Percentiles rank a stretch among this genome's conserved stretches.
phyloP scores from a whole-genome alignment of 2,329 filamentous ascomycete species.

The Xylaria polymorpha region DNA sequence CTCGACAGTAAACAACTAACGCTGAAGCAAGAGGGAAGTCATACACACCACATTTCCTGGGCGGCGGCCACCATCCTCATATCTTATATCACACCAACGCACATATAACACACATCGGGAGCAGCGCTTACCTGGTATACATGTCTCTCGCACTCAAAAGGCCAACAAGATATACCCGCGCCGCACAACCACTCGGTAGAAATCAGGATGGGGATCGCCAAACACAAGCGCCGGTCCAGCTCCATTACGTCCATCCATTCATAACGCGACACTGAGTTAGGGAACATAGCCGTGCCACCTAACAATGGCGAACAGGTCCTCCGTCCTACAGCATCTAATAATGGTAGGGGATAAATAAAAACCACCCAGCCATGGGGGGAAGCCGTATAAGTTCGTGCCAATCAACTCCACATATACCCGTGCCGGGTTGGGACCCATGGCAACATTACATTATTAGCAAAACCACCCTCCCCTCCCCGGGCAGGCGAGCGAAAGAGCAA shows the following conservation, averaged over 20 bases:
- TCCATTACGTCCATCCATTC: slow-evolving; percentile 12
- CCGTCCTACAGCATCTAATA: slow-evolving; percentile 32
- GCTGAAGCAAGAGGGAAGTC: slow-evolving; percentile 10
- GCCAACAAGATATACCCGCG: neutral
- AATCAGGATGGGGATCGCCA: slow-evolving; percentile 4
- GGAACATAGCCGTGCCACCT: slow-evolving; percentile 15
- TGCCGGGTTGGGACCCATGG: neutral
- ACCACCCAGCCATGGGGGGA: neutral
- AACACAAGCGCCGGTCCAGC: slow-evolving; percentile 10
- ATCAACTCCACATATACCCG: slow-evolving; percentile 30
- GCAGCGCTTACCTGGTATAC: neutral
- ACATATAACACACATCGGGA: neutral
- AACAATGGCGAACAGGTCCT: slow-evolving; percentile 13
- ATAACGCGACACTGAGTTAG: slow-evolving; percentile 1
- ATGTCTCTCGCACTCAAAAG: neutral
- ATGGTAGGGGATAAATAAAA: neutral
- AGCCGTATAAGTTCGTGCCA: slow-evolving; percentile 2
- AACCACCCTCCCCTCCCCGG: neutral
- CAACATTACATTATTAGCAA: slow-evolving; percentile 7
- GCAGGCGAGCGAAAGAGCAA: neutral
- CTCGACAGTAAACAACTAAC: too few relatives aligned
- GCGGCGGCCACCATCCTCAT: slow-evolving; percentile 1
- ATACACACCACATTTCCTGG: neutral
- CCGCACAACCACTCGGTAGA: slow-evolving; percentile 6
- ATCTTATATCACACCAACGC: slow-evolving; percentile 20